Evolutionary conservation across 1,139 yeast genomes (phyloP).

Genomic region (Hansenula sp.): DNA sequence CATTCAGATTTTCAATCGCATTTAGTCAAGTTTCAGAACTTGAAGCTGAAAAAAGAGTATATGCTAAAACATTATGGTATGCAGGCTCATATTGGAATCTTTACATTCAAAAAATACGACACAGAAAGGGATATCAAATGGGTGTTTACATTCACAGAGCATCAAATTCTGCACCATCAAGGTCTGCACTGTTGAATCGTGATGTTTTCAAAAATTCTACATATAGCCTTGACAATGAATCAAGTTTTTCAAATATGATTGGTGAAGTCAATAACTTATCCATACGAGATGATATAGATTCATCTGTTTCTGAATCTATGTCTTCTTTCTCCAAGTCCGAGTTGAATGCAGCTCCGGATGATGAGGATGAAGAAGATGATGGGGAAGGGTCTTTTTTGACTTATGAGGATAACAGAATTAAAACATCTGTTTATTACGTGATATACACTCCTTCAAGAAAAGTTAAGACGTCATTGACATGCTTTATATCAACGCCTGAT

Average conservation of each 20-base stretch:
- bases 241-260: background rate
- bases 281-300: background rate
- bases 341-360: slow-evolving; percentile 5
- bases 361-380: slow-evolving; percentile 5
- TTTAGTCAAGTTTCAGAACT: slow-evolving; percentile 41
- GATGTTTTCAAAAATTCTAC: slow-evolving; percentile 23
- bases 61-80: slow-evolving; percentile 48
- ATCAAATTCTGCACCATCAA: slow-evolving; percentile 29
- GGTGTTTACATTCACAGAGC: slow-evolving; percentile 53
- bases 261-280: slow-evolving; percentile 1
- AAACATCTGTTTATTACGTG: slow-evolving; percentile 43
- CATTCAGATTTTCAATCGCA: slow-evolving; percentile 47
- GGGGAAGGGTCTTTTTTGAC: slow-evolving; percentile 26
- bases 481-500: slow-evolving; percentile 48
- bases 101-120: slow-evolving; percentile 41
- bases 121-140: slow-evolving; percentile 39
- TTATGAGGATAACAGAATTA: slow-evolving; percentile 40
- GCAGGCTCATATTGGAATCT: slow-evolving; percentile 57
- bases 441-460: slow-evolving; percentile 47
- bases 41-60: slow-evolving; percentile 40
- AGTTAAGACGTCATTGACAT: slow-evolving; percentile 38
- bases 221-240: background rate
- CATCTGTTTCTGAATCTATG: slow-evolving; percentile 3
- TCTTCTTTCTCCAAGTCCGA: background rate
- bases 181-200: slow-evolving; percentile 29